These are phyloP conservation scores for Erythrophleum ivorense DNA, from an alignment of 331 rosid species.

Conservation along the genomic window DNA sequence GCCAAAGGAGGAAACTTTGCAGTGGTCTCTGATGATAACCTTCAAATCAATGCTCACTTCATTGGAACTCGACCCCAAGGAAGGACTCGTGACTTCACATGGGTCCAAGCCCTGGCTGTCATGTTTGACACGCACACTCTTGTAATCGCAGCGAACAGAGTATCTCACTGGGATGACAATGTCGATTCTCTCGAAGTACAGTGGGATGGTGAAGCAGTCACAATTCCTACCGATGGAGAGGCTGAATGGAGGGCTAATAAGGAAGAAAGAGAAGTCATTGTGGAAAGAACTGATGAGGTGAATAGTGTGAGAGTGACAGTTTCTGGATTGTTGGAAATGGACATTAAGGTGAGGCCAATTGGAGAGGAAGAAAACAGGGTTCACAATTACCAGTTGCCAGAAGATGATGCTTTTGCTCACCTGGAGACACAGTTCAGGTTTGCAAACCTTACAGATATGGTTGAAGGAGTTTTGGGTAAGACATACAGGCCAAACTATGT, in stretches of 20 bases:
- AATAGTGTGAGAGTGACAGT: constrained; percentile 63
- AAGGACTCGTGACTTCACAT: constrained; percentile 80
- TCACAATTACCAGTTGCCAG: constrained; percentile 68
- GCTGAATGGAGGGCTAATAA: constrained; percentile 67
- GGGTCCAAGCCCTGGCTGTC: constrained; percentile 78
- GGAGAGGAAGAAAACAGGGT: constrained; percentile 63
- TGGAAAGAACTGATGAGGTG: constrained; percentile 73
- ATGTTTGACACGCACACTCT: constrained; percentile 76
- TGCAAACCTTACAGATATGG: constrained; percentile 48
- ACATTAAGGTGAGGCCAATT: constrained; percentile 65
- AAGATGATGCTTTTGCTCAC: constrained; percentile 72
- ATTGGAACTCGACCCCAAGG: constrained; percentile 78
- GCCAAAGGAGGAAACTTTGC: constrained; percentile 79
- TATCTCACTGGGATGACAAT: constrained; percentile 61
- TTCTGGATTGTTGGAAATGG: constrained; percentile 65
- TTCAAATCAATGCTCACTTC: constrained; percentile 86
- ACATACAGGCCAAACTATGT: constrained; percentile 69
- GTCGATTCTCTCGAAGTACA: constrained; percentile 57
- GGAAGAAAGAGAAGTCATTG: constrained; percentile 56
- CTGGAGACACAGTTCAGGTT: constrained; percentile 77
- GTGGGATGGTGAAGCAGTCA: constrained; percentile 60
- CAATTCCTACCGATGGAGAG: constrained; percentile 57
- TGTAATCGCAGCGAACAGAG: constrained; percentile 63
- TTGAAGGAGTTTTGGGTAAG: constrained; percentile 78
- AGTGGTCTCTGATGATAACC: constrained; percentile 62